Percentiles rank a stretch among this genome's conserved stretches.
Conservation (phyloP, 2,329 filamentous ascomycete species). For the Epichloe sibirici region DNA sequence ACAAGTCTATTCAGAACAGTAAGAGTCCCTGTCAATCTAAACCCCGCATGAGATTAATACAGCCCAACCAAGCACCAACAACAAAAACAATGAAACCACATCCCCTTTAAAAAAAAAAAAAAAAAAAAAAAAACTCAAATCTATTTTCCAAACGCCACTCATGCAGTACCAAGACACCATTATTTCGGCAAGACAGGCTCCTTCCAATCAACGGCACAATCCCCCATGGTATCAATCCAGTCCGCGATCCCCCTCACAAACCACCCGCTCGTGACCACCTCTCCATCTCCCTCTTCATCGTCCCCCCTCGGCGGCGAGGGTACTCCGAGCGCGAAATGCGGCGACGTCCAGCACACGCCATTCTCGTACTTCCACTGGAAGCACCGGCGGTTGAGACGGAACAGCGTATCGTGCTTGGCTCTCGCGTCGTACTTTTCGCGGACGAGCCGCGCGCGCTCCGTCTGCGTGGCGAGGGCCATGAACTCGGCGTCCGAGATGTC, state of each 20-base stretch:
- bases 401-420: conserved; percentile 9
- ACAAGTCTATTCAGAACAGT: too few species aligned
- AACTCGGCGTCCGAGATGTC: conserved; percentile 23
- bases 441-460: conserved; percentile 17
- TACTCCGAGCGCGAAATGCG: conserved; percentile 31
- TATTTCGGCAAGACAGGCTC: conserved; percentile 7
- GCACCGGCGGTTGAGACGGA: conserved; percentile 24
- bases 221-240: conserved; percentile 32
- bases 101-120: too few species aligned
- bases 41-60: too few species aligned
- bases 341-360: conserved; percentile 30
- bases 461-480: conserved; percentile 16
- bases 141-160: neutral
- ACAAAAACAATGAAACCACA: too few species aligned
- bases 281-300: conserved; percentile 13
- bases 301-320: conserved; percentile 16
- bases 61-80: too few species aligned
- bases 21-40: too few species aligned
- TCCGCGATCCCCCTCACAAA: conserved; percentile 33
- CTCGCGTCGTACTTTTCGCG: conserved; percentile 16
- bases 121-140: too few species aligned
- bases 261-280: conserved; percentile 30
- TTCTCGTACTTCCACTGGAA: conserved; percentile 36
- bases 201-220: conserved; percentile 31
- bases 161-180: neutral